Conservation (phyloP, 257 asterid species). For the Fraxinus cuspidata region DNA sequence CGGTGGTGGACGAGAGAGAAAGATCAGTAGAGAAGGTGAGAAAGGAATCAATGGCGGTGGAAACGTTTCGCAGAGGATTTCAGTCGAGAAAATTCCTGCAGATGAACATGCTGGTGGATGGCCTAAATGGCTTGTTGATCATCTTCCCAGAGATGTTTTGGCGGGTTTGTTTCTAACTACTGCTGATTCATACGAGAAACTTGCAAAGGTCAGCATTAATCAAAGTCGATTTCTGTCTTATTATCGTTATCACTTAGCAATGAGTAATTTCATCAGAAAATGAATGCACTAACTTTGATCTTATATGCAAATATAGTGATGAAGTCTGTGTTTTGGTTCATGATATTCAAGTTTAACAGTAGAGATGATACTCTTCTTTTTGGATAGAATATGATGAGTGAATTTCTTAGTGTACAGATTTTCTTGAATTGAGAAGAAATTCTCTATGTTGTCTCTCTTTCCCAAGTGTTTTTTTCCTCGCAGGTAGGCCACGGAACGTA, state of each 20-base stretch:
- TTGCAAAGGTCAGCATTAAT: constrained; percentile 56
- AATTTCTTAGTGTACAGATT: background rate
- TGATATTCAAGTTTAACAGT: background rate
- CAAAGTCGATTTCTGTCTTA: too few species aligned
- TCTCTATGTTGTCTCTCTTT: background rate
- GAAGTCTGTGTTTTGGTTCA: background rate
- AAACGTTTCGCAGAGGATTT: constrained; percentile 27
- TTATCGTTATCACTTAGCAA: too few species aligned
- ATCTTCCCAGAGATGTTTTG: constrained; percentile 46
- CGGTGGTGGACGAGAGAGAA: constrained; percentile 21
- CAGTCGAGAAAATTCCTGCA: constrained; percentile 38
- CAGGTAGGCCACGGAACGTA: constrained; percentile 37
- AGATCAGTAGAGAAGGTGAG: constrained; percentile 33
- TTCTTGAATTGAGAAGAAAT: background rate
- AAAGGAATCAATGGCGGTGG: constrained; percentile 28
- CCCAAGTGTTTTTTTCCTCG: background rate
- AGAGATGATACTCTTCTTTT: too few species aligned
- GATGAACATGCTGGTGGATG: constrained; percentile 61
- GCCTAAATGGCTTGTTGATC: constrained; percentile 76
- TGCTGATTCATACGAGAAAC: constrained; percentile 80
- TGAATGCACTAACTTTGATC: background rate
- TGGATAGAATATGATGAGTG: too few species aligned
- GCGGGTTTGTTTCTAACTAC: constrained; percentile 53
- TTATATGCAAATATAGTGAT: background rate
- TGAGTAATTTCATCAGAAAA: background rate